Conservation (phyloP, 1,284 basidiomycete genomes). For the Cryptococcus sp. region DNA sequence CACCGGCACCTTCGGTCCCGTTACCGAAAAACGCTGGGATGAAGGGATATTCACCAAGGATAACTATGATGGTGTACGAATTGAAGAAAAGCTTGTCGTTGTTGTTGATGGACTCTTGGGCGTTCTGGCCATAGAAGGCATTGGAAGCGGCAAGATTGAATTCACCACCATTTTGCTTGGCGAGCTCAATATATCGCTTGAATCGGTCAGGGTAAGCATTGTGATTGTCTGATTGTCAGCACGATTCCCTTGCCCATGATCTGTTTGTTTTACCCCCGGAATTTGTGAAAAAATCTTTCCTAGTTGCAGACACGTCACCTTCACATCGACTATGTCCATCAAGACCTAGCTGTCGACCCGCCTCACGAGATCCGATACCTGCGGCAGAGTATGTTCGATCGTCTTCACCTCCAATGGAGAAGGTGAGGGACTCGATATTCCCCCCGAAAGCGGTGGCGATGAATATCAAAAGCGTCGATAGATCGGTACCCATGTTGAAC, state of each 20-base stretch:
- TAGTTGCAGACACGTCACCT: slow-evolving; percentile 12
- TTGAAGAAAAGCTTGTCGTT: slow-evolving; percentile 18
- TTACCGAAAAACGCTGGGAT: slow-evolving; percentile 12
- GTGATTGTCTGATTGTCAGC: slow-evolving; percentile 13
- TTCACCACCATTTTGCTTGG: slow-evolving; percentile 11
- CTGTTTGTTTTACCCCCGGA: not conserved
- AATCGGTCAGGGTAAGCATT: slow-evolving; percentile 13
- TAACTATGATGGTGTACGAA: slow-evolving; percentile 4
- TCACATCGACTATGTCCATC: slow-evolving; percentile 16
- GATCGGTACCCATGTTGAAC: slow-evolving; percentile 32
- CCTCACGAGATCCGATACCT: slow-evolving; percentile 8
- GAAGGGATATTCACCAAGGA: slow-evolving; percentile 9
- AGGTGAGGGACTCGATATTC: slow-evolving; percentile 24
- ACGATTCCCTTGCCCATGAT: not conserved
- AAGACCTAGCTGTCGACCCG: slow-evolving; percentile 12
- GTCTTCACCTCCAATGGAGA: slow-evolving; percentile 22
- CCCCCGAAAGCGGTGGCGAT: slow-evolving; percentile 31
- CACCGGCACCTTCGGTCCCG: slow-evolving; percentile 11
- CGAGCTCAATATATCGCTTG: slow-evolving; percentile 11
- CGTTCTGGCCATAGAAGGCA: slow-evolving; percentile 10
- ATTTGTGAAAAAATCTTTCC: slow-evolving; percentile 10
- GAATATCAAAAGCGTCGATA: slow-evolving; percentile 24
- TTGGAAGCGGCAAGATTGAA: slow-evolving; percentile 14
- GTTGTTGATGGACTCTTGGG: slow-evolving; percentile 10
- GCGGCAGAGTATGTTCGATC: slow-evolving; percentile 9